Conservation (phyloP, 2,329 filamentous ascomycete species). For the Apiospora hydei region DNA sequence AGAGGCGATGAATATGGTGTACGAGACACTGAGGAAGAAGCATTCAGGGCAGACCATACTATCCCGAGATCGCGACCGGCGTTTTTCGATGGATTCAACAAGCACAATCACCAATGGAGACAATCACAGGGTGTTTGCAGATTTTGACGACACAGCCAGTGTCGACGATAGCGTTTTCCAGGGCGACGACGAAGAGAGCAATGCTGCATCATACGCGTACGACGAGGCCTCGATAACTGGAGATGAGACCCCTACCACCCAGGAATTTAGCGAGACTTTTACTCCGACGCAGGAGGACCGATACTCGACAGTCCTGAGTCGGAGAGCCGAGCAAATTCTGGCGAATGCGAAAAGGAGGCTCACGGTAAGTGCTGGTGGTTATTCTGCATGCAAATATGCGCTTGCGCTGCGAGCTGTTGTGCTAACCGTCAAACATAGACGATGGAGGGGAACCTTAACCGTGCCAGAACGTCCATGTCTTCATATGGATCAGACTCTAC, state of each 20-base stretch:
- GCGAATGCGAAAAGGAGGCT: conserved; percentile 91
- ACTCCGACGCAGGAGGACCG: conserved; percentile 59
- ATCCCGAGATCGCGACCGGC: conserved; percentile 51
- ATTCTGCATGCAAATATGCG: neutral
- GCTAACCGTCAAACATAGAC: conserved; percentile 61
- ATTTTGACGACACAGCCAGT: conserved; percentile 68
- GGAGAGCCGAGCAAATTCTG: conserved; percentile 86
- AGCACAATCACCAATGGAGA: conserved; percentile 66
- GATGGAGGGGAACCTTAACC: conserved; percentile 90
- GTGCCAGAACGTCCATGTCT: conserved; percentile 71
- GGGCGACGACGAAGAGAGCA: conserved; percentile 72
- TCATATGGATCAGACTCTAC: conserved; percentile 55
- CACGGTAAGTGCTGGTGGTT: conserved; percentile 66
- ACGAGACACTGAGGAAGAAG: conserved; percentile 54
- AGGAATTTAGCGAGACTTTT: conserved; percentile 37
- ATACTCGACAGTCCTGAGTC: conserved; percentile 79
- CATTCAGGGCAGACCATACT: conserved; percentile 42
- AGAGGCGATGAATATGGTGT: conserved; percentile 49
- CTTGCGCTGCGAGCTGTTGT: neutral
- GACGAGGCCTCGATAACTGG: conserved; percentile 52
- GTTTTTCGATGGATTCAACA: conserved; percentile 65
- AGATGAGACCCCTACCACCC: conserved; percentile 37
- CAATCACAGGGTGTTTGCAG: conserved; percentile 58
- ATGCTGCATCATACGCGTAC: conserved; percentile 61
- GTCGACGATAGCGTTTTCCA: conserved; percentile 71